Conservation (phyloP, 192 early-diverging fungal genomes). For the Rhizophagus sp. region DNA sequence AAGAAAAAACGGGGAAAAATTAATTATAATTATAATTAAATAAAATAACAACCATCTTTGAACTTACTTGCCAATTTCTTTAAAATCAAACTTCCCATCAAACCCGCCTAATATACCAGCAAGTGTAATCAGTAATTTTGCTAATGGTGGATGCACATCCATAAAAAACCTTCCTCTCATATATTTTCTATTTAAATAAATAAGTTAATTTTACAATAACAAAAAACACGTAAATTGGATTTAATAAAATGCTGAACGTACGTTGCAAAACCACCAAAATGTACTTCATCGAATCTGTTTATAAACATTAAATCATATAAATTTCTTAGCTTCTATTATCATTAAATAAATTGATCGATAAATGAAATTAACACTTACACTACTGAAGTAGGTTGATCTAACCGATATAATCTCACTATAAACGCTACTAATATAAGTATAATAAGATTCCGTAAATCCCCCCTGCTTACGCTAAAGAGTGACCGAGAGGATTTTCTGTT, state of each 20-base stretch:
- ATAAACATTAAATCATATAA: constrained; percentile 2
- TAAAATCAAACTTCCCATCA: constrained; percentile 91
- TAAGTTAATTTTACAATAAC: neutral
- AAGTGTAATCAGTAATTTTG: constrained; percentile 85
- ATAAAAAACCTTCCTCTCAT: constrained; percentile 86
- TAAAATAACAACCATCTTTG: neutral
- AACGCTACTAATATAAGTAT: constrained; percentile 39
- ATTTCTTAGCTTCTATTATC: neutral
- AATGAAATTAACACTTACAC: constrained; percentile 44
- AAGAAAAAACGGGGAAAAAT: neutral
- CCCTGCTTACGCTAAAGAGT: neutral
- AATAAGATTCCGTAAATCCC: constrained; percentile 34
- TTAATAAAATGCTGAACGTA: neutral
- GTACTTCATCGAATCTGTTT: constrained; percentile 94
- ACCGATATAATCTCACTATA: constrained; percentile 44
- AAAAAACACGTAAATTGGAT: neutral
- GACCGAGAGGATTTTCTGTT: neutral
- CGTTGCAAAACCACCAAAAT: constrained; percentile 95
- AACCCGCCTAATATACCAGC: constrained; percentile 82
- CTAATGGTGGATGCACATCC: constrained; percentile 95
- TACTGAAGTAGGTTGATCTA: constrained; percentile 46
- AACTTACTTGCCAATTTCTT: constrained; percentile 81
- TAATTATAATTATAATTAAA: neutral
- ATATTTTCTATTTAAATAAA: constrained; percentile 59
- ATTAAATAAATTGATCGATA: neutral